Evolutionary conservation across 805 yeast species (phyloP).

Genomic region (Debaryomyces maramus): DNA sequence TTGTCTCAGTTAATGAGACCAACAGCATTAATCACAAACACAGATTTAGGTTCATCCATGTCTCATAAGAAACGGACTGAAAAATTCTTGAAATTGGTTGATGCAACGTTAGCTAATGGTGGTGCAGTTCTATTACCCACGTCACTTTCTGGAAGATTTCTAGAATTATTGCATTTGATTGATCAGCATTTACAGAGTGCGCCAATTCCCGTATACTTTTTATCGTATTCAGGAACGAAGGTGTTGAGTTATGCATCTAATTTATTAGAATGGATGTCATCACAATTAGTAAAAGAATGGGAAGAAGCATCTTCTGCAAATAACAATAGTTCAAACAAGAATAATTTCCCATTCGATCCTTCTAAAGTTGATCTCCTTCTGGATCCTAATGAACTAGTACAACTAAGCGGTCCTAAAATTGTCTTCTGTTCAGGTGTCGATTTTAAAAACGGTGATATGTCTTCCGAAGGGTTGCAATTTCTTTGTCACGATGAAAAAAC

Average conservation of each 20-base stretch:
- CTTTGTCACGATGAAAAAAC: conserved; percentile 66
- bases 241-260: conserved; percentile 78
- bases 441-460: conserved; percentile 60
- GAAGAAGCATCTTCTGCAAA: conserved; percentile 43
- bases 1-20: conserved; percentile 71
- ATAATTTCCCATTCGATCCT: conserved; percentile 77
- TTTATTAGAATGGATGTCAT: conserved; percentile 95
- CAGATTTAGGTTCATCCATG: conserved; percentile 63
- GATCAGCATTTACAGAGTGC: conserved; percentile 62
- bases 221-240: conserved; percentile 80
- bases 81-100: conserved; percentile 59
- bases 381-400: conserved; percentile 54
- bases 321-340: conserved; percentile 36
- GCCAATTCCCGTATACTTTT: conserved; percentile 68
- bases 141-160: conserved; percentile 72
- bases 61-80: conserved; percentile 66
- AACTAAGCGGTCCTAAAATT: conserved; percentile 68
- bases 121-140: conserved; percentile 86
- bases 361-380: conserved; percentile 55
- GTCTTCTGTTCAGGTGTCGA: conserved; percentile 75
- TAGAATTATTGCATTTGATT: conserved; percentile 74
- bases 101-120: conserved; percentile 66
- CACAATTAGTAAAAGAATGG: conserved; percentile 83
- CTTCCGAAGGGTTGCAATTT: conserved; percentile 51
- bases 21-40: conserved; percentile 75